Evolutionary conservation across 352 stramenopile species (phyloP).

Genomic region (Peronospora belbahrii): DNA sequence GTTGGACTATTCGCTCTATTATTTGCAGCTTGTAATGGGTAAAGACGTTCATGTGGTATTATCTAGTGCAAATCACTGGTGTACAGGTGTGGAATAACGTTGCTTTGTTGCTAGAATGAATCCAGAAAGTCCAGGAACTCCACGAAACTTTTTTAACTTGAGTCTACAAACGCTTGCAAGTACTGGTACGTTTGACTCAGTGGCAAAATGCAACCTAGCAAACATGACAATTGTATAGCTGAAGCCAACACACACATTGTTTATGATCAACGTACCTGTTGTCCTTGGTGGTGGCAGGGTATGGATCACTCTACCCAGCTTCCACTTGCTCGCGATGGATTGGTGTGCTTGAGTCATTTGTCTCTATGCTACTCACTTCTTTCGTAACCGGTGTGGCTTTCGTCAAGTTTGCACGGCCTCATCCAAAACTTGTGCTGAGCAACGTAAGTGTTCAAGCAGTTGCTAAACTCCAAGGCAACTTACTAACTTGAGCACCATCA

Average conservation of each 20-base stretch:
- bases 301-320: constrained; percentile 36
- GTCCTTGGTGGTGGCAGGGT: constrained; percentile 22
- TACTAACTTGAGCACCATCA: constrained; percentile 4
- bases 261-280: not conserved
- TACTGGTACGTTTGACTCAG: constrained; percentile 24
- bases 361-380: constrained; percentile 48
- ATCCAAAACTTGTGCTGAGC: constrained; percentile 43
- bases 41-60: not conserved
- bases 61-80: not conserved
- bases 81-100: not conserved
- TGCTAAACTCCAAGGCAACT: not conserved
- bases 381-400: constrained; percentile 59
- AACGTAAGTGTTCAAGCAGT: constrained; percentile 8
- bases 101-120: not conserved
- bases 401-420: constrained; percentile 50
- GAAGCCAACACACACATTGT: not conserved
- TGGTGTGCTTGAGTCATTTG: constrained; percentile 38
- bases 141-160: constrained; percentile 52
- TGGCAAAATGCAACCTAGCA: not conserved
- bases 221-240: not conserved
- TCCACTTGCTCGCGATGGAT: constrained; percentile 52
- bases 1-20: constrained; percentile 43
- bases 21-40: constrained; percentile 37
- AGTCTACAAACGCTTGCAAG: constrained; percentile 56
- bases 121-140: constrained; percentile 5